These are phyloP conservation scores for Hanseniaspora gamundiae DNA, from an alignment of 1,139 yeast species.

Conservation along the genomic window DNA sequence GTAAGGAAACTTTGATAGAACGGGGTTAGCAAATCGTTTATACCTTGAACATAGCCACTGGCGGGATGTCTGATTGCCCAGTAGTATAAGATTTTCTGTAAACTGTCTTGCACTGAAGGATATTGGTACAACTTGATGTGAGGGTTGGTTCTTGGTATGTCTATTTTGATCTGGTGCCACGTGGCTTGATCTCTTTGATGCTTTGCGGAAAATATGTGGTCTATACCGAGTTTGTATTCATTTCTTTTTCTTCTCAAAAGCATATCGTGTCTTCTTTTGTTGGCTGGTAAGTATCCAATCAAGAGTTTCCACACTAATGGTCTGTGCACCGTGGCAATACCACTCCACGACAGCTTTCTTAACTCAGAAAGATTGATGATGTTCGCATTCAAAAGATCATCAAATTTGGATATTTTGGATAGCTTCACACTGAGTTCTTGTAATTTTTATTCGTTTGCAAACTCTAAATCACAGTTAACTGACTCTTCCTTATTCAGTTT, in stretches of 20 bases:
- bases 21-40: constrained; percentile 89
- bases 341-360: constrained; percentile 83
- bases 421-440: constrained; percentile 47
- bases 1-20: constrained; percentile 79
- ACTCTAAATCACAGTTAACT: constrained; percentile 20
- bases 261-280: constrained; percentile 57
- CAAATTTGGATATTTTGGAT: constrained; percentile 56
- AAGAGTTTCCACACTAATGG: constrained; percentile 84
- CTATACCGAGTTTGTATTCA: constrained; percentile 69
- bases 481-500: neutral
- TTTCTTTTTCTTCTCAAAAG: constrained; percentile 70
- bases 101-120: constrained; percentile 59
- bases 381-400: constrained; percentile 45
- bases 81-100: constrained; percentile 70
- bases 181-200: constrained; percentile 60
- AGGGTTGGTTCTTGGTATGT: constrained; percentile 91
- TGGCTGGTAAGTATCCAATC: constrained; percentile 83
- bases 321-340: constrained; percentile 72
- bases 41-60: constrained; percentile 98
- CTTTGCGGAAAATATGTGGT: constrained; percentile 41
- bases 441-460: constrained; percentile 30
- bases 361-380: constrained; percentile 57
- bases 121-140: constrained; percentile 59
- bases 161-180: constrained; percentile 94
- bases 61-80: constrained; percentile 99